These are phyloP conservation scores for Arabis alpina DNA, from an alignment of 345 rosid species.

Conservation along the genomic window DNA sequence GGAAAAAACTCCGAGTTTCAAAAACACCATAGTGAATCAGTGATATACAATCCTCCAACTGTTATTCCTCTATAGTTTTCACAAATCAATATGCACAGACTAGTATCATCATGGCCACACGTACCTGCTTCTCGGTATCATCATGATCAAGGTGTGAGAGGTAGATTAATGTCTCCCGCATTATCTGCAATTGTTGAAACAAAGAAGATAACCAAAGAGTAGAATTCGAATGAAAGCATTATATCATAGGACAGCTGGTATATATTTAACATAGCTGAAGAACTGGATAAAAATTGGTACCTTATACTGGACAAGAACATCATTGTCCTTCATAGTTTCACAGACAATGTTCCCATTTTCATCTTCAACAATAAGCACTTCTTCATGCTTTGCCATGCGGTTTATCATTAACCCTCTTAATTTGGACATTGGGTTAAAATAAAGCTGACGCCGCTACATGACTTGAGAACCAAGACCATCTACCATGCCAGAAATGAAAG, in stretches of 20 bases:
- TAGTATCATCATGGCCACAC: constrained; percentile 17
- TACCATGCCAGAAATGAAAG: constrained; percentile 74
- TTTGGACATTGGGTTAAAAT: constrained; percentile 83
- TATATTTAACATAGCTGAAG: neutral
- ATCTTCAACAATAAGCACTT: constrained; percentile 98
- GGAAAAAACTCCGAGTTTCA: neutral
- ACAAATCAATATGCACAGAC: constrained; percentile 19
- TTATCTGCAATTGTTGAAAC: constrained; percentile 63
- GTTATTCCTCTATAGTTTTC: constrained; percentile 5
- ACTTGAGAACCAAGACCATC: constrained; percentile 85
- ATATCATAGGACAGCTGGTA: constrained; percentile 7
- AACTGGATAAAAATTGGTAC: constrained; percentile 43
- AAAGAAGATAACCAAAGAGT: constrained; percentile 10
- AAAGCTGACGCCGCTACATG: constrained; percentile 88
- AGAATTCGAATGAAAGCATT: constrained; percentile 12
- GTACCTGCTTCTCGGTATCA: constrained; percentile 98
- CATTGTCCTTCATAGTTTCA: constrained; percentile 99
- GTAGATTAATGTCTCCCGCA: constrained; percentile 96
- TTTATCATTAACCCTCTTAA: constrained; percentile 92
- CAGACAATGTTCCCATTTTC: constrained; percentile 99
- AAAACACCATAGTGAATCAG: constrained; percentile 13
- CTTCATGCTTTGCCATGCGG: constrained; percentile 99
- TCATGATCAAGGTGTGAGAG: constrained; percentile 96
- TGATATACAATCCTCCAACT: constrained; percentile 1
- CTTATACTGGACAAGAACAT: constrained; percentile 99